Base-by-base conservation (phyloP, 371 early-diverging fungal species). In the Synchytrium microbalum region DNA sequence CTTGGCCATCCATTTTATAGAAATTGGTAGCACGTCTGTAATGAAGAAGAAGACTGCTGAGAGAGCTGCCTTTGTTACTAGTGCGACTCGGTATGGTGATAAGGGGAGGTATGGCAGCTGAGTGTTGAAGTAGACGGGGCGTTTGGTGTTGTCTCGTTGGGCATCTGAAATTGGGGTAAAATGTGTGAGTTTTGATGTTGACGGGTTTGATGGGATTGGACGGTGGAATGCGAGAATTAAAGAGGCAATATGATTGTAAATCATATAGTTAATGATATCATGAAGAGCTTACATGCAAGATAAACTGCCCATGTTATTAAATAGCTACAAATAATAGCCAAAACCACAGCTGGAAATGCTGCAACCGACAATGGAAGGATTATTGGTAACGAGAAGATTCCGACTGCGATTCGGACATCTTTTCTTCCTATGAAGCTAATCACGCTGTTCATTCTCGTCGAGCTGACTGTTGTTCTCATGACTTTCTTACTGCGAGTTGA, bases 61-160 rank as follows among this genome's bases (percentile, higher is more conserved):
- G 14, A 69, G 24, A 14, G 65, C 28, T n/a, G 69, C 72, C 1
- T 23, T 13, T 53, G 67, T 72, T 31, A 72, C 59, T 32, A 52
- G 46, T 26, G 58, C 26, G 16, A 72, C 66, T 16, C 67, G 60
- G 1, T 19, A 3, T 1, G 72, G 72, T 25, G 65, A 33, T n/a
- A 63, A 51, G 3, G 72, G 68, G 2, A 72, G 67, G 24, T 54
- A 32, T 3, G 61, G 67, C 14, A 61, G 25, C 1, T 26, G 5
- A 2, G 30, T 30, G 28, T 55, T 24, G 14, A 0, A 31, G 27
- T 51, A 32, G 13, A 14, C 14, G 24, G 25, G 13, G 8, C 13
- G 13, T 27, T 28, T 62, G 32, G 59, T 58, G 54, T 52, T 63
- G 19, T 62, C 33, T 3, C 5, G 25, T 59, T 65, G 69, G n/a